These are phyloP conservation scores for barrel medic (Medicago truncatula) DNA, from an alignment of 306 rosid genomes.

Conservation along the genomic window MtrunA17r5.0-ANR NC_053044.1:24800501-24801000, in stretches of 20 bases:
- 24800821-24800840: slow-evolving; percentile 53
- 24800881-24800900: slow-evolving; percentile 56
- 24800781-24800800: slow-evolving; percentile 62
- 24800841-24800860: slow-evolving; percentile 66
- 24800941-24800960: slow-evolving; percentile 64
- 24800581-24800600: too few relatives aligned
- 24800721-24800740: slow-evolving; percentile 65
- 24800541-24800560: too few relatives aligned
- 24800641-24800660: neutral
- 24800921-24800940: slow-evolving; percentile 59
- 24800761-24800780: slow-evolving; percentile 74
- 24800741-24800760: slow-evolving; percentile 73
- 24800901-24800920: slow-evolving; percentile 69
- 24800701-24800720: slow-evolving; percentile 63
- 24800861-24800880: slow-evolving; percentile 65
- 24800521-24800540: too few relatives aligned
- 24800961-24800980: slow-evolving; percentile 76
- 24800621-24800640: too few relatives aligned
- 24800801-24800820: slow-evolving; percentile 65
- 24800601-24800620: too few relatives aligned
- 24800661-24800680: slow-evolving; percentile 56
- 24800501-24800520: too few relatives aligned
- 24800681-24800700: slow-evolving; percentile 80
- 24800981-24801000: slow-evolving; percentile 64
- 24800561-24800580: too few relatives aligned